A percentile compares a stretch with the other conserved stretches of the same genome.
phyloP scores from a whole-genome alignment of 306 rosid genomes.

The Prunus kanzakura region DNA sequence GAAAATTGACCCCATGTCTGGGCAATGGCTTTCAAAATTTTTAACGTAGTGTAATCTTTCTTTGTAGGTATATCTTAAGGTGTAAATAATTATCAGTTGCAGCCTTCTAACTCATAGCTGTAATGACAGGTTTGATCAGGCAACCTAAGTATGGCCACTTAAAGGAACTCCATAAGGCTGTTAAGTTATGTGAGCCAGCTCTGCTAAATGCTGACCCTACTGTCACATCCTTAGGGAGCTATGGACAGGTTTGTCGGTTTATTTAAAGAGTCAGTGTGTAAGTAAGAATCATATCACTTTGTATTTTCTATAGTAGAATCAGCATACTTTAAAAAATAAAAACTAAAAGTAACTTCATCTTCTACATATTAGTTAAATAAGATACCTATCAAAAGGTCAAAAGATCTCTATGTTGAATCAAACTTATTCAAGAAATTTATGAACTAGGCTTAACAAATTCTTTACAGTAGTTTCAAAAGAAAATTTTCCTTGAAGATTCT shows the following conservation, averaged over 20 bases:
- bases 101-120: background rate
- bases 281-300: background rate
- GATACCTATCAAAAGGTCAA: background rate
- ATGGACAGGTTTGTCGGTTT: slow-evolving; percentile 31
- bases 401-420: background rate
- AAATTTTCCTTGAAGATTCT: background rate
- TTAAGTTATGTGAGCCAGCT: slow-evolving; percentile 64
- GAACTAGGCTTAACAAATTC: background rate
- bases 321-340: background rate
- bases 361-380: background rate
- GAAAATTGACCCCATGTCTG: background rate
- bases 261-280: background rate
- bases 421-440: background rate
- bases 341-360: background rate
- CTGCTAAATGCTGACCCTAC: slow-evolving; percentile 61
- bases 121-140: slow-evolving; percentile 44
- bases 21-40: background rate
- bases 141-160: slow-evolving; percentile 82
- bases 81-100: background rate
- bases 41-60: background rate
- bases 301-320: slow-evolving; percentile 8
- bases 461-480: background rate
- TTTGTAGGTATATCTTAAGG: background rate
- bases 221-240: slow-evolving; percentile 43
- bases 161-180: slow-evolving; percentile 62